Base-by-base conservation (phyloP, 176 grass and related monocot species). In the Juncus inflexus region DNA sequence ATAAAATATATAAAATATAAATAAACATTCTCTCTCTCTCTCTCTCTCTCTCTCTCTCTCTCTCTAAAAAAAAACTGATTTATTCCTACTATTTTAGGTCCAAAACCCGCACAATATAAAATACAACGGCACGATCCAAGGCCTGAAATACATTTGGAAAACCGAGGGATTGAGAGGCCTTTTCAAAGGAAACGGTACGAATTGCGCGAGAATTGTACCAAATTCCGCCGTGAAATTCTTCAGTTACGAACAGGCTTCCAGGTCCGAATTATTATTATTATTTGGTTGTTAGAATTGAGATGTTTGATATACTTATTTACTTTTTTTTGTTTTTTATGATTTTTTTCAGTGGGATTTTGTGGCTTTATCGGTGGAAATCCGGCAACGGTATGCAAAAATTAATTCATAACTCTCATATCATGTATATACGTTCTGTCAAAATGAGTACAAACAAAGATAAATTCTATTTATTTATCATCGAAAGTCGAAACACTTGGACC, bases 141-240 rank as follows among this genome's bases (percentile, higher is more conserved):
- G 95, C 47, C 89, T 99, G 28, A 90, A 94, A 62, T 86, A 90
- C 49, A 94, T 99, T 69, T 99, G 89, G 95, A 86, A 74, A 86
- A 80, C 89, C 0, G 95, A 99, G 73, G 95, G 95, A 7, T 75
- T 90, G 10, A 83, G 89, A 80, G 95, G 95, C 45, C 80, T 99
- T 61, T 94, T 94, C 64, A 99, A 99, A 74, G 95, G 95, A 66
- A 99, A 99, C 61, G 95, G 95, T 52, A 99, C 95, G 3, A 99
- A 99, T 42, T 99, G 95, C 80, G 95, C 95, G 35, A 79, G 95
- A 61, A 99, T 99, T 0, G 85, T 99, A 61, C 95, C 95, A 66
- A 99, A 99, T 73, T 99, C 95, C 74, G 95, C 95, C 2, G 95
- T 99, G 39, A 99, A 99, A 77, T 99, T 99, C 56, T 99, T 90